phyloP scores from a whole-genome alignment of 1,284 basidiomycete genomes.

The Agroathelia rolfsii region DNA sequence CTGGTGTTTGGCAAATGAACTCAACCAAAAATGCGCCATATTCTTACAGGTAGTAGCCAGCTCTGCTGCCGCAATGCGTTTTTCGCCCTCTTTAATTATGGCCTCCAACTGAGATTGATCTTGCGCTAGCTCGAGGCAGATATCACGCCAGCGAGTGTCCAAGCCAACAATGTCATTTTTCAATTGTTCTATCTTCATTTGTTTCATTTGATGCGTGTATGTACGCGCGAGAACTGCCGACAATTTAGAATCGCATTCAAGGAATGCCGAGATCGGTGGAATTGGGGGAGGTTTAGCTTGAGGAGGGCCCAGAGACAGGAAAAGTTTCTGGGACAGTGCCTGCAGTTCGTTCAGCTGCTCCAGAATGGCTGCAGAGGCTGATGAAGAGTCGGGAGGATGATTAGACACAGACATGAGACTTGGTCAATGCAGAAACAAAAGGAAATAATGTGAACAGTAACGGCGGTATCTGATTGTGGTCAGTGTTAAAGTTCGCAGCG shows the following conservation, averaged over 20 bases:
- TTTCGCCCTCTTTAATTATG: slow-evolving; percentile 62
- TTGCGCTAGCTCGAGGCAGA: slow-evolving; percentile 49
- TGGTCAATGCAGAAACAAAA: too few relatives aligned
- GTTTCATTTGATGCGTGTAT: slow-evolving; percentile 62
- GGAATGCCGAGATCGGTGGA: slow-evolving; percentile 52
- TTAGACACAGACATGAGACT: too few relatives aligned
- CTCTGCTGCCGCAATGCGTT: slow-evolving; percentile 56
- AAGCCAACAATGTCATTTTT: slow-evolving; percentile 59
- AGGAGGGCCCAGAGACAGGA: slow-evolving; percentile 58
- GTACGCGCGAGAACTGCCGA: slow-evolving; percentile 56
- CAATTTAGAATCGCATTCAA: slow-evolving; percentile 50
- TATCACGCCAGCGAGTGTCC: slow-evolving; percentile 54
- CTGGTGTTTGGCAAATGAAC: slow-evolving; percentile 6
- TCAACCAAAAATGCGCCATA: slow-evolving; percentile 36
- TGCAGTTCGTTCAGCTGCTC: slow-evolving; percentile 54
- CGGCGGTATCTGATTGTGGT: too few relatives aligned
- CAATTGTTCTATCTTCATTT: slow-evolving; percentile 59
- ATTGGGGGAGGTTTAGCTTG: slow-evolving; percentile 50
- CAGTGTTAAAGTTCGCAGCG: too few relatives aligned
- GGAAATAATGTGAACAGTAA: too few relatives aligned
- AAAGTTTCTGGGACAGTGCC: slow-evolving; percentile 55
- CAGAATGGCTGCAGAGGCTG: slow-evolving; percentile 43
- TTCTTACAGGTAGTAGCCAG: too few relatives aligned
- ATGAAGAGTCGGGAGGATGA: slow-evolving; percentile 13
- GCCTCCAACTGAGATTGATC: slow-evolving; percentile 59